Base-by-base conservation (phyloP, 208 protist genomes). In the Crithidia bombi region DNA sequence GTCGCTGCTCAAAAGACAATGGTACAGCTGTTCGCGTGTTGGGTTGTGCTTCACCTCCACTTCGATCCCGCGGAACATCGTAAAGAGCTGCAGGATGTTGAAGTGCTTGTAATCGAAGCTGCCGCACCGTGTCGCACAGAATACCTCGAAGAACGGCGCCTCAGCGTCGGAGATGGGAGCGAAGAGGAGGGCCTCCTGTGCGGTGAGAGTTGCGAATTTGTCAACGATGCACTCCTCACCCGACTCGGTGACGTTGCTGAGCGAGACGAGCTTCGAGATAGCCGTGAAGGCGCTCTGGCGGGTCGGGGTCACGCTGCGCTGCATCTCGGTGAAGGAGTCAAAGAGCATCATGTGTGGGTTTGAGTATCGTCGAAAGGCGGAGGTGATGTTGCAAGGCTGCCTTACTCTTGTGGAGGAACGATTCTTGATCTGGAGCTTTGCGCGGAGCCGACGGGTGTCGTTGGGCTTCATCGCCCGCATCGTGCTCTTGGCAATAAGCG, bases 271-370 rank as follows among this genome's bases (percentile, higher is more conserved):
- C 50, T 74, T 72, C 10, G 68, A 79, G 26, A 87, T 52, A 28
- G 58, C 58, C 5, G 78, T 38, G 67, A 86, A 94, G 15, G 81
- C 71, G 49, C 46, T 52, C 46, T 86, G 66, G 35, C 77, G 86
- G 11, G 86, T 94, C 23, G 89, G 89, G 19, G 82, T 81, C 5
- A 94, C 84, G 3, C 71, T 65, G 55, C 73, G 80, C 59, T 92
- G 84, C 89, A 94, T 94, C 43, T 94, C 85, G 1, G 83, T 86
- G 75, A 94, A 94, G 0, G 89, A 94, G 46, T 69, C 36, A 71
- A 94, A 94, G 46, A 85, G 73, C 10, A 71, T 47, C 89, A 94
- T 94, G 51, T 55, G 55, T n/a, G 89, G 89, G 44, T 66, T 81
- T 9, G 47, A 5, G 35, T 71, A 69, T 0, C 65, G 55, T 36